These are phyloP conservation scores for Kwoniella europaea DNA, from an alignment of 768 basidiomycete genomes.

Conservation along the genomic window DNA sequence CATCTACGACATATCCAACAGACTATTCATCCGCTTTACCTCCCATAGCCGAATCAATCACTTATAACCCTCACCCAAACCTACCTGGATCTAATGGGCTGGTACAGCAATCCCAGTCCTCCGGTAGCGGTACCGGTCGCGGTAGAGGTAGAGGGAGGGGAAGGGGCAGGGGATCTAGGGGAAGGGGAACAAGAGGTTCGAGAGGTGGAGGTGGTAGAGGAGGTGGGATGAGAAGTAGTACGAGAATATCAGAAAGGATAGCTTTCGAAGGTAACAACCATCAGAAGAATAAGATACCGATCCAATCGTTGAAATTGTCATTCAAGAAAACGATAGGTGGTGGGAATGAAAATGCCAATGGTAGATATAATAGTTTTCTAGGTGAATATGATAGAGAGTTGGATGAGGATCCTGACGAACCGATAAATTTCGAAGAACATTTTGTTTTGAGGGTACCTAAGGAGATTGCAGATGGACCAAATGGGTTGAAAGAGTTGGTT, in stretches of 20 bases:
- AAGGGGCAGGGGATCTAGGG: constrained; percentile 25
- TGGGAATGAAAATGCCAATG: constrained; percentile 24
- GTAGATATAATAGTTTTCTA: constrained; percentile 76
- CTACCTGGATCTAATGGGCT: background rate
- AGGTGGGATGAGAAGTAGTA: constrained; percentile 20
- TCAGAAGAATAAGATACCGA: background rate
- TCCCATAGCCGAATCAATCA: background rate
- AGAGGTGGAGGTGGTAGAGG: constrained; percentile 26
- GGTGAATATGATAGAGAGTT: constrained; percentile 92
- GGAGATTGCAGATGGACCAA: constrained; percentile 62
- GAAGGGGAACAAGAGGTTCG: constrained; percentile 28
- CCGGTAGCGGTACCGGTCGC: background rate
- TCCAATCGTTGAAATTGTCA: constrained; percentile 37
- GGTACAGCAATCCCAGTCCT: background rate
- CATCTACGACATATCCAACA: background rate
- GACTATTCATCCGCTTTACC: constrained; percentile 7
- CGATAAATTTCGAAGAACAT: constrained; percentile 94
- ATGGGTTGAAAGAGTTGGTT: constrained; percentile 74
- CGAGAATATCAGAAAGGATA: constrained; percentile 27
- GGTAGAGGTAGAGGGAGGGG: constrained; percentile 38
- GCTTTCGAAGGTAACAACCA: constrained; percentile 8
- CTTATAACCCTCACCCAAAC: background rate
- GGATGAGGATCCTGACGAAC: constrained; percentile 89
- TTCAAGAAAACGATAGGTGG: constrained; percentile 33
- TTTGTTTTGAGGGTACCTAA: constrained; percentile 89